phyloP scores from a whole-genome alignment of 768 basidiomycete species.

The Phaeotremella skinneri region DNA sequence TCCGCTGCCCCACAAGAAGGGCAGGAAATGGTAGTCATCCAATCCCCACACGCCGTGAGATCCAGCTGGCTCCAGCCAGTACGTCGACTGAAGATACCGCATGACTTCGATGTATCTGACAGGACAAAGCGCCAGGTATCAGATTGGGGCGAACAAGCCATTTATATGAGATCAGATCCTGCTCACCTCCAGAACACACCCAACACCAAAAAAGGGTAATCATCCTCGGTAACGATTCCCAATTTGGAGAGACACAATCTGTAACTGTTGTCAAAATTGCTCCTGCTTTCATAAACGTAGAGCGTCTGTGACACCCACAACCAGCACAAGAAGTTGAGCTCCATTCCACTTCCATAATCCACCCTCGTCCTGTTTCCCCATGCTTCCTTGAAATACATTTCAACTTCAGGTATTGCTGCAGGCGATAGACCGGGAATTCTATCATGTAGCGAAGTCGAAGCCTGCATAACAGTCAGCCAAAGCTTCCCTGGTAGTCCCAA shows the following conservation, averaged over 20 bases:
- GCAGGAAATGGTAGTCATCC: slow-evolving; percentile 94
- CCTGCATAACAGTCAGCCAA: slow-evolving; percentile 53
- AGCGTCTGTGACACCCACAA: slow-evolving; percentile 62
- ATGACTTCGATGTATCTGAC: slow-evolving; percentile 53
- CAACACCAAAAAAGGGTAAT: slow-evolving; percentile 73
- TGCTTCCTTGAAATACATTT: slow-evolving; percentile 74
- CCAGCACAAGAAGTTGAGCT: slow-evolving; percentile 96
- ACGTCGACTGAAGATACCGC: slow-evolving; percentile 80
- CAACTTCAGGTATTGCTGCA: slow-evolving; percentile 66
- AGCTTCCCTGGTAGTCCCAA: not conserved
- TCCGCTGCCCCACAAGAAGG: slow-evolving; percentile 59
- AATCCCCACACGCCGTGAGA: slow-evolving; percentile 98
- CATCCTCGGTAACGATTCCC: slow-evolving; percentile 62
- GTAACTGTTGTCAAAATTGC: slow-evolving; percentile 6
- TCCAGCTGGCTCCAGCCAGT: slow-evolving; percentile 98
- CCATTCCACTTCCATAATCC: slow-evolving; percentile 99
- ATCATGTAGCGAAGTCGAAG: slow-evolving; percentile 61
- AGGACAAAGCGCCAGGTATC: not conserved
- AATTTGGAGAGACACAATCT: slow-evolving; percentile 79
- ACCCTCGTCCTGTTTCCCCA: slow-evolving; percentile 92
- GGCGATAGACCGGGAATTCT: slow-evolving; percentile 60
- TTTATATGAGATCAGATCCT: not conserved
- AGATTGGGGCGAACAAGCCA: too few relatives aligned
- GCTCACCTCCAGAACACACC: slow-evolving; percentile 82
- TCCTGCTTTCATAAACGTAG: not conserved